phyloP scores from a whole-genome alignment of 2,329 filamentous ascomycete species.

The Colletotrichum sp. region DNA sequence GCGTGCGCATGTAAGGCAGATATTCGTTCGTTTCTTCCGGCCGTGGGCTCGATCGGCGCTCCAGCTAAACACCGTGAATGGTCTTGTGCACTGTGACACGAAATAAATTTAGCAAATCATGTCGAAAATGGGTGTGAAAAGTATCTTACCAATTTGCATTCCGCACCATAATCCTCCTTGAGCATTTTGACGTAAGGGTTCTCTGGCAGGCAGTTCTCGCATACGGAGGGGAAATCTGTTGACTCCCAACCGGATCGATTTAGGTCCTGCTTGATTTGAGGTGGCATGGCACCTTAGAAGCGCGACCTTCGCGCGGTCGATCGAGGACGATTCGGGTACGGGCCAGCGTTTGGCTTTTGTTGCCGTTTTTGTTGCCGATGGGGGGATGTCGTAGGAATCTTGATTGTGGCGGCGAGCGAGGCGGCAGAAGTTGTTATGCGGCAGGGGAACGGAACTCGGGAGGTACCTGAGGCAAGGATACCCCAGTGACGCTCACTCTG shows the following conservation, averaged over 20 bases:
- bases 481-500: neutral
- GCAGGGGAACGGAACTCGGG: neutral
- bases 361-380: neutral
- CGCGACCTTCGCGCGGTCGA: neutral
- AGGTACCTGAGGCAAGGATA: neutral
- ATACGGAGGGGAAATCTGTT: conserved; percentile 87
- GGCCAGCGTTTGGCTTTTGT: neutral
- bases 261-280: conserved; percentile 94
- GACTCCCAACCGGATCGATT: conserved; percentile 97
- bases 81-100: conserved; percentile 73
- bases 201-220: conserved; percentile 91
- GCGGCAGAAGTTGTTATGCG: neutral
- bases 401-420: neutral
- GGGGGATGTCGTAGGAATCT: neutral
- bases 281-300: conserved; percentile 65
- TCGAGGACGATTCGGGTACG: neutral
- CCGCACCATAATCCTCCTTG: conserved; percentile 92
- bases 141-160: conserved; percentile 69
- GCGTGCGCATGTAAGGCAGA: conserved; percentile 94
- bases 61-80: conserved; percentile 96
- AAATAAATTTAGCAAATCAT: conserved; percentile 22
- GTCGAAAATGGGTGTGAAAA: neutral
- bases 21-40: conserved; percentile 91
- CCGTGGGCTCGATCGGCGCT: conserved; percentile 86
- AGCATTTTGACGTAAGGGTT: conserved; percentile 99